Base-by-base conservation (phyloP, 169 alveolate genomes). In the Condylostoma magnum region DNA sequence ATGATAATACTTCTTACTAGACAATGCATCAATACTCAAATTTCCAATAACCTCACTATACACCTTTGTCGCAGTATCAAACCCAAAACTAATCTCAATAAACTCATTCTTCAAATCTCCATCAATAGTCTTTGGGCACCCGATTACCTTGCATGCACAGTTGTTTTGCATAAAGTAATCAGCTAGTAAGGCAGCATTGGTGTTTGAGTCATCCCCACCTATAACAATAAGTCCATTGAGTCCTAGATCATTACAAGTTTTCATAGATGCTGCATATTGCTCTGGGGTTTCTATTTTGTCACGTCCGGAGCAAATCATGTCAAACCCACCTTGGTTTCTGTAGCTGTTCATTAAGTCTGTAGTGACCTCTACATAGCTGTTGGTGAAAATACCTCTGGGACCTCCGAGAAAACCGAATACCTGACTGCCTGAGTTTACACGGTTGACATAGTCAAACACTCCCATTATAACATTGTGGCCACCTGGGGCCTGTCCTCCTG, bases 401-500 rank as follows among this genome's bases (percentile, higher is more conserved):
- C 99, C 99, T 25, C 95, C 94, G 41, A 92, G 84, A 83, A 96
- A 97, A 31, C 99, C 99, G 57, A 89, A 91, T 10, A 97, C 87
- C 70, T 91, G 93, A 34, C 97, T 88, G 10, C 93, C 94, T 55
- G 96, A 93, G 76, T 97, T 92, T 30, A 93, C 85, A 63, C 82
- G 51, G 68, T 94, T 96, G 47, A 94, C 86, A 78, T 91, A 96
- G 69, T 97, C 99, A 73, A 82, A 97, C 3, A 96, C 86, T 33
- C 99, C 99, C 3, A 98, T 89, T 41, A 98, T 96, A 31, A 98
- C 99, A 77, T 97, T 97, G 83, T 98, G 99, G 2, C 99, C 99
- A 28, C 99, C 99, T 0, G 99, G 98, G 3, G 99, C 99, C 68
- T 98, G 98, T 6, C 99, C 99, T 33, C 99, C 99, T 41, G 98